phyloP scores from a whole-genome alignment of 2,329 filamentous ascomycete species.

The Harringtonia aguacate region DNA sequence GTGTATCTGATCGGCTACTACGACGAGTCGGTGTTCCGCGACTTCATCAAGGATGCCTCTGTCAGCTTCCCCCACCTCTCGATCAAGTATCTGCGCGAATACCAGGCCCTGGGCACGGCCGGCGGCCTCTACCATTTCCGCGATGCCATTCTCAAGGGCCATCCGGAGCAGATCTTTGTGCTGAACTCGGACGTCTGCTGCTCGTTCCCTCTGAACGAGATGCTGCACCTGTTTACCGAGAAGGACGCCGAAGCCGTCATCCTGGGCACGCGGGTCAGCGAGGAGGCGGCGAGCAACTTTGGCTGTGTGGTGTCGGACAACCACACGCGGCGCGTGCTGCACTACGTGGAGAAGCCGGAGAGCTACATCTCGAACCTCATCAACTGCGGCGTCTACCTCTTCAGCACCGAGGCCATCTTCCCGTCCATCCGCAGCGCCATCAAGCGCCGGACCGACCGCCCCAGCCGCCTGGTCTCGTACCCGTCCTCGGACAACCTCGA shows the following conservation, averaged over 20 bases:
- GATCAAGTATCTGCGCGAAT: slow-evolving; percentile 95
- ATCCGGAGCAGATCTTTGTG: slow-evolving; percentile 91
- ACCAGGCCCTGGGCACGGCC: slow-evolving; percentile 89
- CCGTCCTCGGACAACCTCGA: slow-evolving; percentile 92
- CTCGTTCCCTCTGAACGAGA: slow-evolving; percentile 90
- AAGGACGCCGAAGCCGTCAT: slow-evolving; percentile 96
- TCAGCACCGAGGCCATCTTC: slow-evolving; percentile 92
- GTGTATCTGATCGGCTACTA: slow-evolving; percentile 99
- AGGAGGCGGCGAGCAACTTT: slow-evolving; percentile 90
- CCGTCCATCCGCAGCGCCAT: slow-evolving; percentile 89
- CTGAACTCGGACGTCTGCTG: slow-evolving; percentile 98
- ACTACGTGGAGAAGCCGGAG: slow-evolving; percentile 99
- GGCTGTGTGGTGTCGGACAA: slow-evolving; percentile 94
- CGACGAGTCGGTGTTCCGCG: slow-evolving; percentile 90
- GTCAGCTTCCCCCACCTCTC: slow-evolving; percentile 78
- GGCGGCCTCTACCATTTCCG: slow-evolving; percentile 98
- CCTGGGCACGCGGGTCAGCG: slow-evolving; percentile 79
- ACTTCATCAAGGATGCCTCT: slow-evolving; percentile 90
- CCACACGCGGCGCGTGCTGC: slow-evolving; percentile 88
- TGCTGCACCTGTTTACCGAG: slow-evolving; percentile 89
- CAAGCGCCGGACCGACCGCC: slow-evolving; percentile 87
- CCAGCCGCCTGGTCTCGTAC: slow-evolving; percentile 77
- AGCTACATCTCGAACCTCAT: slow-evolving; percentile 96
- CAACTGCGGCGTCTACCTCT: slow-evolving; percentile 98
- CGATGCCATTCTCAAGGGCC: slow-evolving; percentile 93